These are phyloP conservation scores for Verticillium zaregamsianum DNA, from an alignment of 2,329 filamentous ascomycete species.

Conservation along the genomic window DNA sequence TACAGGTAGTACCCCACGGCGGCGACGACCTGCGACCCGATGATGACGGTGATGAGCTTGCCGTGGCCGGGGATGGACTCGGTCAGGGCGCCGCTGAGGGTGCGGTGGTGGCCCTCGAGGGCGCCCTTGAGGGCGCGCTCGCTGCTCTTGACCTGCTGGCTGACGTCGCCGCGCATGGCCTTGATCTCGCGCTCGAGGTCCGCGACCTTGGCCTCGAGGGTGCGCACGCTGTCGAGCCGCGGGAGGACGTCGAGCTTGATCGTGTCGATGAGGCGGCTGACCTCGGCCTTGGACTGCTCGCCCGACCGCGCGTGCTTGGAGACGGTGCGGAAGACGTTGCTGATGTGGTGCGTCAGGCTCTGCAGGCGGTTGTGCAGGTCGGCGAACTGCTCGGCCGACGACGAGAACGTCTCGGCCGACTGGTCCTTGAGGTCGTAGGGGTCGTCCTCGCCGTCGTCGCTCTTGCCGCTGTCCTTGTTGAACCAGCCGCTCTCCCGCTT, in stretches of 20 bases:
- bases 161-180: conserved; percentile 51
- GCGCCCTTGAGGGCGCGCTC: conserved; percentile 50
- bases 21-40: conserved; percentile 71
- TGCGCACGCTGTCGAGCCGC: conserved; percentile 38
- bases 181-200: conserved; percentile 56
- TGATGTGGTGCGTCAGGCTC: conserved; percentile 64
- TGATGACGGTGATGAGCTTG: conserved; percentile 61
- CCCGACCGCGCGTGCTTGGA: conserved; percentile 44
- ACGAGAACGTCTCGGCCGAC: conserved; percentile 41
- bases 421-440: conserved; percentile 42
- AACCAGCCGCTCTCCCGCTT: conserved; percentile 19
- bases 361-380: conserved; percentile 85
- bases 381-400: conserved; percentile 62
- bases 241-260: conserved; percentile 37
- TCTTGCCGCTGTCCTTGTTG: conserved; percentile 18
- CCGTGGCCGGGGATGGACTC: conserved; percentile 45
- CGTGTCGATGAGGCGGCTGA: conserved; percentile 42
- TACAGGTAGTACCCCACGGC: conserved; percentile 69
- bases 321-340: conserved; percentile 56
- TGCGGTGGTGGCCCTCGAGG: conserved; percentile 45
- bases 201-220: conserved; percentile 40
- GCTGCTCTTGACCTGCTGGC: conserved; percentile 43
- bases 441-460: conserved; percentile 20
- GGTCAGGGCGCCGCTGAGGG: conserved; percentile 43
- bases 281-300: conserved; percentile 54